Conservation (phyloP, 164 flowering plant genomes). For the Warburgia ugandensis region DNA sequence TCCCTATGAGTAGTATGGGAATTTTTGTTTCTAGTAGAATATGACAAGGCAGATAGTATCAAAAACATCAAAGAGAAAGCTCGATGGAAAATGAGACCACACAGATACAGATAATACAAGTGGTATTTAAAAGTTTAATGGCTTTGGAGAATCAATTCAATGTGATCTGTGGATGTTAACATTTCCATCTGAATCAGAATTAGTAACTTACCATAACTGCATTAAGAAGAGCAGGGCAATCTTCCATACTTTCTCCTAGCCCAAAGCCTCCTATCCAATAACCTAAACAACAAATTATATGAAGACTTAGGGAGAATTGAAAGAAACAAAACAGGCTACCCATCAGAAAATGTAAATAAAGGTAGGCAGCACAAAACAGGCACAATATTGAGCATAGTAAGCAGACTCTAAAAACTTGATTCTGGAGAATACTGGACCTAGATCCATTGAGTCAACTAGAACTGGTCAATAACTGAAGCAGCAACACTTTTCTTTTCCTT, state of each 20-base stretch:
- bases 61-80: not conserved
- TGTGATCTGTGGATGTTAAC: not conserved
- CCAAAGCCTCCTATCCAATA: conserved; percentile 95
- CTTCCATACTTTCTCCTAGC: conserved; percentile 78
- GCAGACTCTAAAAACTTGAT: too few species aligned
- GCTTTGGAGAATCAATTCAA: conserved; percentile 1
- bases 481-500: too few species aligned
- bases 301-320: not conserved
- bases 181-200: not conserved
- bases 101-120: not conserved
- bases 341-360: too few species aligned
- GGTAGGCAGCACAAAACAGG: too few species aligned
- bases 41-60: too few species aligned
- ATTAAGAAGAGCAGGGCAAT: conserved; percentile 58
- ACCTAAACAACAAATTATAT: conserved; percentile 33
- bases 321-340: not conserved
- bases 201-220: conserved; percentile 50
- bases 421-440: too few species aligned
- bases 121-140: not conserved
- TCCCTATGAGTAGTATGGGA: too few species aligned
- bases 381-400: too few species aligned
- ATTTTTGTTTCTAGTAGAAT: too few species aligned
- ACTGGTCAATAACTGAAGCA: too few species aligned
- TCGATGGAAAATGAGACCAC: not conserved
- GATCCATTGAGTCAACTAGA: too few species aligned